Conservation (phyloP, 179 eudicot species). For the Spergularia azorica region DNA sequence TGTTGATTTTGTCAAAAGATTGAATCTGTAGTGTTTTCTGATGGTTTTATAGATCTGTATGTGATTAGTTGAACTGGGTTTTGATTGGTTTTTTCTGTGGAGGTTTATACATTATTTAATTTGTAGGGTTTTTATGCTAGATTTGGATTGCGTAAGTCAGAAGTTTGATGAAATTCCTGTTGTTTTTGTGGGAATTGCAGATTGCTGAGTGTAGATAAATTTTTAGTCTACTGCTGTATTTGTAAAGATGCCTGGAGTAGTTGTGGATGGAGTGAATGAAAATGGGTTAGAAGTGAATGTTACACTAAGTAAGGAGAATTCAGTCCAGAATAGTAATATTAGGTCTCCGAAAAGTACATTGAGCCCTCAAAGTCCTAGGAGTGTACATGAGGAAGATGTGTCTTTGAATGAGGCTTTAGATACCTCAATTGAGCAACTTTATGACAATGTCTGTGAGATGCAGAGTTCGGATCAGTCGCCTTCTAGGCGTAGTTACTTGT, state of each 20-base stretch:
- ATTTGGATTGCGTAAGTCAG: neutral
- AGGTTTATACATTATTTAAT: neutral
- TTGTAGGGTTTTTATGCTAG: conserved; percentile 18
- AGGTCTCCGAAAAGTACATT: conserved; percentile 51
- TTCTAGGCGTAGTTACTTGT: conserved; percentile 76
- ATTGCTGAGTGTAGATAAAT: conserved; percentile 28
- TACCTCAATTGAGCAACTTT: conserved; percentile 87
- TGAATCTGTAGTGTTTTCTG: conserved; percentile 9
- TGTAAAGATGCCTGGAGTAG: conserved; percentile 69
- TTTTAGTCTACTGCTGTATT: conserved; percentile 2
- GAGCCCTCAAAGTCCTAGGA: conserved; percentile 51
- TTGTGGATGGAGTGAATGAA: conserved; percentile 61
- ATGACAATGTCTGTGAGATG: conserved; percentile 95
- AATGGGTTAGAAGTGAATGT: conserved; percentile 47
- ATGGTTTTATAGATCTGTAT: conserved; percentile 22
- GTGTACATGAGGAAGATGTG: conserved; percentile 38
- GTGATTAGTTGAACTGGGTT: conserved; percentile 22
- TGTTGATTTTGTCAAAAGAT: conserved; percentile 17
- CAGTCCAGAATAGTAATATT: conserved; percentile 34
- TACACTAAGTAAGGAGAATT: conserved; percentile 52
- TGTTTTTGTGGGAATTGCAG: conserved; percentile 38
- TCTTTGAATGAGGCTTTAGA: conserved; percentile 50
- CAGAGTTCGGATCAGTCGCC: conserved; percentile 96
- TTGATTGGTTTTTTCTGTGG: neutral
- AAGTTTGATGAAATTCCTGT: neutral